Evolutionary conservation across 441 rosid species (phyloP), one percentile per base, ranked within the genome.

Genomic region (Gossypium schwendimanii): DNA sequence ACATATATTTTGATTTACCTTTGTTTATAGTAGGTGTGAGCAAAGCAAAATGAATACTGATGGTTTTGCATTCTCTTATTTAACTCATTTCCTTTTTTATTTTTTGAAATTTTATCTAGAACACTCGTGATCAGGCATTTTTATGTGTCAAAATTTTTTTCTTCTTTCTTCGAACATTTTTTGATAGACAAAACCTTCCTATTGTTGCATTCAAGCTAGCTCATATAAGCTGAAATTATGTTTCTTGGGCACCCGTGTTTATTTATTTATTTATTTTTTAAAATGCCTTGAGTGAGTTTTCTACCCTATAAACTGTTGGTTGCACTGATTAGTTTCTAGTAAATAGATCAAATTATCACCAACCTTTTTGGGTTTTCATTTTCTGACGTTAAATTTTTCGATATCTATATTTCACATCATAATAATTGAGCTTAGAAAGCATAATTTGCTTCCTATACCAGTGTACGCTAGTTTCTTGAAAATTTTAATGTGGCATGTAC

Each of bases 401-500:
- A 0, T 63, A 36, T 63, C 7, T 15, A 17, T 33, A 8, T 62
- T 31, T 17, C 20, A 39, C n/a, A 4, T 36, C 8, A 18, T 39
- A 3, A 18, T 63, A 63, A 18, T 63, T 63, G 50, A 39, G 67
- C 67, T 63, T 63, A 63, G 28, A 17, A 33, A 63, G 44, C 26
- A 63, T 17, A 36, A 6, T 36, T 63, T 63, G 15, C 28, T 63
- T 63, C 24, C 26, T 36, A 36, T 36, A 36, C 21, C 10, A 63
- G 9, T 68, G n/a, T 36, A 20, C 26, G 14, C 67, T 50, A 11
- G 44, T 60, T 65, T 61, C 39, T 64, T 67, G 23, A 64, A 73
- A 63, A 58, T 64, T 69, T 62, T 70, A 54, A 77, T 71, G 53
- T 54, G 55, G 49, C 75, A 70, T 63, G 65, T 59, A 15, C 70